Conservation (phyloP, 768 basidiomycete genomes). For the Trichaptum fuscoviolaceum region DNA sequence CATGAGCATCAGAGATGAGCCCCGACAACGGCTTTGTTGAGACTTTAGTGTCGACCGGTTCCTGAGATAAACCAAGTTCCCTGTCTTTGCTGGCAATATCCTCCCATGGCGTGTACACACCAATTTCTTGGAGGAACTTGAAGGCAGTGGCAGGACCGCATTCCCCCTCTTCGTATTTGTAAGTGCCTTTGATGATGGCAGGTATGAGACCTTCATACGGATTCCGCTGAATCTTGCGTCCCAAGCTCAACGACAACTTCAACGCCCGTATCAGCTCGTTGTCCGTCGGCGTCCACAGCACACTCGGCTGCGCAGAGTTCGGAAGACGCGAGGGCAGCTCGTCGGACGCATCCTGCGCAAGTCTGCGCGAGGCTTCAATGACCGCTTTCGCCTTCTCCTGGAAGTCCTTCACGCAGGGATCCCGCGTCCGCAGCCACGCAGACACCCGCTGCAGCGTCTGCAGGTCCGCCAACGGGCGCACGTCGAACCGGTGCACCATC, state of each 20-base stretch:
- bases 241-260: slow-evolving; percentile 43
- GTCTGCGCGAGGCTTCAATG: slow-evolving; percentile 29
- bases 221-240: slow-evolving; percentile 49
- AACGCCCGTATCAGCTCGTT: slow-evolving; percentile 55
- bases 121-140: slow-evolving; percentile 60
- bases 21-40: not conserved
- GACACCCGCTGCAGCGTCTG: slow-evolving; percentile 43
- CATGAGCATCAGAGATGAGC: slow-evolving; percentile 50
- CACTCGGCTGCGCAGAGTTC: slow-evolving; percentile 16
- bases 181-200: slow-evolving; percentile 54
- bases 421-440: slow-evolving; percentile 38
- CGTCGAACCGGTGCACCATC: slow-evolving; percentile 43
- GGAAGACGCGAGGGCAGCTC: slow-evolving; percentile 35
- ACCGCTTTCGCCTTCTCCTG: slow-evolving; percentile 41
- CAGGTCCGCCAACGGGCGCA: slow-evolving; percentile 59
- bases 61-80: slow-evolving; percentile 23
- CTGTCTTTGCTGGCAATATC: slow-evolving; percentile 44
- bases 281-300: slow-evolving; percentile 29
- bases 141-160: slow-evolving; percentile 34
- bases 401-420: slow-evolving; percentile 44
- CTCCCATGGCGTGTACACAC: slow-evolving; percentile 79
- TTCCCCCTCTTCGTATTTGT: slow-evolving; percentile 28
- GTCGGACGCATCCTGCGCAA: slow-evolving; percentile 25
- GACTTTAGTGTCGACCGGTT: slow-evolving; percentile 17
- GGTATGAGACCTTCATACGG: slow-evolving; percentile 52